Base-by-base conservation (phyloP, 148 eudicot genomes). In the Spergularia bocconei region DNA sequence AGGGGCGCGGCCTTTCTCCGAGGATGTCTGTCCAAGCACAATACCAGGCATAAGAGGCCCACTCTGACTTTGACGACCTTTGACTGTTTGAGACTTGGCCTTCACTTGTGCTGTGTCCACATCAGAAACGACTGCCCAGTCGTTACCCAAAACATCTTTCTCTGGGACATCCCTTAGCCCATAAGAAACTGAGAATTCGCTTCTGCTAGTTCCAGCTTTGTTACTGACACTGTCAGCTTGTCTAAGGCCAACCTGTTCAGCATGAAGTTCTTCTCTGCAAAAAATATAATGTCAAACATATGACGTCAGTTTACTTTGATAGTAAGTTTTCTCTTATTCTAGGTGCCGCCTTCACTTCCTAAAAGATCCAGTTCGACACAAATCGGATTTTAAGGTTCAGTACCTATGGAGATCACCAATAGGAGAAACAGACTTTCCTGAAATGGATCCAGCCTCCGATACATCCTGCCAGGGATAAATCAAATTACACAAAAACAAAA, bases 1-100 rank as follows among this genome's bases (percentile, higher is more conserved):
- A 54, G 78, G 79, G 64, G 56, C 72, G 65, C 81, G 86, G 58
- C 80, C 82, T 75, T 86, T 90, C 78, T 92, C 97, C n/a, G 88
- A 84, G 25, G 73, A 80, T 59, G 93, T 77, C 78, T 86, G 87
- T 73, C 86, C 89, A 72, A 86, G 81, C 77, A 88, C 97, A 53
- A 53, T 64, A 67, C 88, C 98, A 71, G 97, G 87, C 82, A 82
- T 78, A 55, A 95, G 92, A 56, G 97, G 97, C 63, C 97, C 98
- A 80, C 96, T 91, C 79, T 86, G 93, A 73, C 87, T 86, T 84
- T 87, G 93, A 38, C 90, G 88, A 62, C 77, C 81, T 84, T 80
- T 90, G 33, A 70, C 87, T 38, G 81, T 16, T 77, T 75, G 84
- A 82, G 79, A 64, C 80, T 78, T 90, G 58, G 76, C 67, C 76